phyloP scores from a whole-genome alignment of 2,329 filamentous ascomycete species.

The Paracorniculantispora psalliotae region DNA sequence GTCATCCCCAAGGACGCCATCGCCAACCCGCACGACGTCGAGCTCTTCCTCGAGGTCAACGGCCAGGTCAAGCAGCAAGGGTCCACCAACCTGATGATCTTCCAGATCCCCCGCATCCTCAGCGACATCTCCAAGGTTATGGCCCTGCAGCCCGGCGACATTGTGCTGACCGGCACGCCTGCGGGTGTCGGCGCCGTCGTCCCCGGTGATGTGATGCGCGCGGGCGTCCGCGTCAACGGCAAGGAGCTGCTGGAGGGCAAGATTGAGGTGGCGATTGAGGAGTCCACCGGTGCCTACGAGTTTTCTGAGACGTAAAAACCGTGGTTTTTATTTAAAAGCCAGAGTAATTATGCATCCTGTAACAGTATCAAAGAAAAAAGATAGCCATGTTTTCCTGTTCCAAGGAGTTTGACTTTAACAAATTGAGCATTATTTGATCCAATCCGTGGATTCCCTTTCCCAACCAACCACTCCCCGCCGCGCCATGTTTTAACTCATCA shows the following conservation, averaged over 20 bases:
- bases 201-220: conserved; percentile 81
- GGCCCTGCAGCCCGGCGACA: conserved; percentile 86
- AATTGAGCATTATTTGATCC: not conserved
- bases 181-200: conserved; percentile 88
- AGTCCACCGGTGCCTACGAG: conserved; percentile 70
- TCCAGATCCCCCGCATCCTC: conserved; percentile 79
- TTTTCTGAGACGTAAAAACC: conserved; percentile 63
- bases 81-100: conserved; percentile 91
- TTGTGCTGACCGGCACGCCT: conserved; percentile 93
- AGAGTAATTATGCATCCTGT: not conserved
- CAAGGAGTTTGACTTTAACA: not conserved
- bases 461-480: not conserved
- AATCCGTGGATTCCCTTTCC: not conserved
- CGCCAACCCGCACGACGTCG: conserved; percentile 79
- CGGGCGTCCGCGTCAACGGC: conserved; percentile 73
- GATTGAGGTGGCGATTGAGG: conserved; percentile 78
- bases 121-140: conserved; percentile 93
- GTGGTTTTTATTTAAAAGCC: not conserved
- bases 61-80: conserved; percentile 73
- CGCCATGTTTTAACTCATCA: not conserved
- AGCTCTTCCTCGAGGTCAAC: conserved; percentile 84
- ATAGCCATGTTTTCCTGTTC: not conserved
- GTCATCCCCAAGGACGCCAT: conserved; percentile 77
- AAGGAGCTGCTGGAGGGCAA: conserved; percentile 79
- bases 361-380: not conserved